Evolutionary conservation across 2,329 filamentous ascomycete species (phyloP), one percentile per base, ranked within the genome.

Genomic region (Penicillium sp.): DNA sequence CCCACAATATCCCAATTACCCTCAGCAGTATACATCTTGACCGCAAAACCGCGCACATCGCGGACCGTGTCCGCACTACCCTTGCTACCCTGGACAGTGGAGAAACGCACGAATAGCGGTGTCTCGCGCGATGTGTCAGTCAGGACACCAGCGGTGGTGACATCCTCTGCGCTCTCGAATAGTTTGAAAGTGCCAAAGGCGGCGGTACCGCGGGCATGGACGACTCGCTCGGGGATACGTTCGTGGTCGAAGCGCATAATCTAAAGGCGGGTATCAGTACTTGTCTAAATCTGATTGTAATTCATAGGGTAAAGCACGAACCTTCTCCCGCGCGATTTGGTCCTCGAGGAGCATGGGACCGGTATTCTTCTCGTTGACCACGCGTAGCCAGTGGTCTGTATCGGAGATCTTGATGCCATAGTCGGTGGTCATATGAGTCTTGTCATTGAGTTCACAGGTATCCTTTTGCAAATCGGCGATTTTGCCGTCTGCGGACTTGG

Each of bases 41-140:
- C 76, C 0, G 90, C 90, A 63, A 94, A 95, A 1, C 91, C 90
- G 39, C 90, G 86, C 2, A 92, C 89, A 79, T 95, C 90, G n/a
- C 91, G 85, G 1, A 92, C 90, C 0, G 90, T 93, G 71, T 95
- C 91, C 5, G 90, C 89, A 54, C 88, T 90, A 12, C 90, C 91
- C 37, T 87, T 83, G 70, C 86, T 90, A 6, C 89, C 90, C 1
- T 90, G 81, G 0, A 91, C 90, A 0, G 91, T 94, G 0, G 90
- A 94, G 74, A 95, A 93, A 0, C 90, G 87, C 15, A 90, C 69
- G 69, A 91, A 91, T 1, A 90, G 79, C 0, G 77, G 76, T 2
- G 89, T 92, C 37, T 82, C 84, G 34, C 87, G 83, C 0, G 84
- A 85, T 0, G 87, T 90, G 62, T 91, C 88, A 1, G 85, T 91